Percentiles rank a stretch among this genome's conserved stretches.
These are phyloP conservation scores for Heracleum sosnowskyi DNA, from an alignment of 129 eudicot species.

Conservation along the genomic window DNA sequence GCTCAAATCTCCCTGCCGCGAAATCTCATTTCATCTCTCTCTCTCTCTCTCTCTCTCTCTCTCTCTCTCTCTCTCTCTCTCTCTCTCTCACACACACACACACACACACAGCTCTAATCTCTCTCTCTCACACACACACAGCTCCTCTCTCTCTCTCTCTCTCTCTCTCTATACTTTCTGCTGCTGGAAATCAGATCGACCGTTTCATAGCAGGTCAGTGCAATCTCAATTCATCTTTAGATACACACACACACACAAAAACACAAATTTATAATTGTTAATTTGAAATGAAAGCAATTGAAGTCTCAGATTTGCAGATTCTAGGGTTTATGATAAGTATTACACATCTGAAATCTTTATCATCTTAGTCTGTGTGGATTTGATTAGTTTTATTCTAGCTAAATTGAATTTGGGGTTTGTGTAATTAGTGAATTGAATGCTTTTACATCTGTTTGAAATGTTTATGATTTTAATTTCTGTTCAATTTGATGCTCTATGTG, in stretches of 20 bases:
- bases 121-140: no score
- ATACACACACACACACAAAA: background rate
- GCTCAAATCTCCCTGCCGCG: background rate
- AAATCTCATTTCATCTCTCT: no score
- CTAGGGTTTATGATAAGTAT: background rate
- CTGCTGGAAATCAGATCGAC: background rate
- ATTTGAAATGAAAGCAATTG: background rate
- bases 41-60: no score
- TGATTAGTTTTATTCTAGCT: no score
- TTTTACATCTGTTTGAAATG: no score
- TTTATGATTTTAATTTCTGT: background rate
- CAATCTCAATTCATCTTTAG: background rate
- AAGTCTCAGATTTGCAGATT: background rate
- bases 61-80: no score
- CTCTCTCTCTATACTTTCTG: background rate
- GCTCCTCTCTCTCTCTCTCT: no score
- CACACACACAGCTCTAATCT: background rate
- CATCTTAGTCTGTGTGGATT: no score
- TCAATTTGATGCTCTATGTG: background rate
- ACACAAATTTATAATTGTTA: no score
- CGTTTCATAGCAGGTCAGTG: background rate
- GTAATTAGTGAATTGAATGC: no score
- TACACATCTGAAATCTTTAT: background rate
- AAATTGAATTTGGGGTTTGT: no score
- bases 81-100: background rate